phyloP scores from a whole-genome alignment of 306 rosid species.

The Cajanus cajan region DNA sequence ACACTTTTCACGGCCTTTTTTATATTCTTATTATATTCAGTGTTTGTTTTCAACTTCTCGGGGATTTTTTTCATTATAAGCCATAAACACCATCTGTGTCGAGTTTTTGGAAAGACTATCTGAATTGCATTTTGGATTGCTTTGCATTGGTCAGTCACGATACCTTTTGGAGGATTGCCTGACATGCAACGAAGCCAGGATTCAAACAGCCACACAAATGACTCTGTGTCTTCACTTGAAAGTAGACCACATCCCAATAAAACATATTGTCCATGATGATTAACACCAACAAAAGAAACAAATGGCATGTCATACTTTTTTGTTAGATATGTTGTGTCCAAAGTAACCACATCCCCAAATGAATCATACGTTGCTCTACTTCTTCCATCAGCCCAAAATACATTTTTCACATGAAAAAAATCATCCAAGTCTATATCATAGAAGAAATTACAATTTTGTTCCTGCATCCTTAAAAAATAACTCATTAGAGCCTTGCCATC shows the following conservation, averaged over 20 bases:
- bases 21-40: neutral
- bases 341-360: conserved; percentile 1
- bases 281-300: neutral
- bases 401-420: neutral
- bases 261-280: neutral
- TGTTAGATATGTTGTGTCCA: neutral
- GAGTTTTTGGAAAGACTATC: neutral
- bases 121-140: neutral
- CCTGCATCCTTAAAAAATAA: neutral
- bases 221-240: neutral
- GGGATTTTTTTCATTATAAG: neutral
- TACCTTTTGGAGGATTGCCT: neutral
- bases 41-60: neutral
- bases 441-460: neutral
- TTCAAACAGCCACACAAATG: neutral
- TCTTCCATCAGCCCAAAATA: neutral
- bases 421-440: neutral
- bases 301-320: neutral
- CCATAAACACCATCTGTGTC: neutral
- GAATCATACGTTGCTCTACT: neutral
- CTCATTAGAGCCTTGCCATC: neutral
- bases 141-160: neutral
- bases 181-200: neutral
- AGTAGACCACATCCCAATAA: neutral
- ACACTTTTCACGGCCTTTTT: neutral